Evolutionary conservation across 2,329 filamentous ascomycete genomes (phyloP).

Genomic region (Aspergillus clavatus): DNA sequence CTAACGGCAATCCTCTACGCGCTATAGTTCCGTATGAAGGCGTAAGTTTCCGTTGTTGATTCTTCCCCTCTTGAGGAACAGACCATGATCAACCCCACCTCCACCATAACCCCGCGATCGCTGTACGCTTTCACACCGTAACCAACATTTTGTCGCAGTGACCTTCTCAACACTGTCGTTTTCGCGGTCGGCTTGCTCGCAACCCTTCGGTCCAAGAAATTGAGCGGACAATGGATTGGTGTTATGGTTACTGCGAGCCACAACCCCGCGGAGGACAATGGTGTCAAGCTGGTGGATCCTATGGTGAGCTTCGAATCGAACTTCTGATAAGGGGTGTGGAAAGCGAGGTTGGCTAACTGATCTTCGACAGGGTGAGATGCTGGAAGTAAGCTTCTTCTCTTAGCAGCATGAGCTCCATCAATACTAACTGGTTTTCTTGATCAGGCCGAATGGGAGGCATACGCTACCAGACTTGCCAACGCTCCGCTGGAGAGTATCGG

Average conservation of each 20-base stretch:
- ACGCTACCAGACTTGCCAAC: constrained; percentile 87
- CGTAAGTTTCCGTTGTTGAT: constrained; percentile 47
- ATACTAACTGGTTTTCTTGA: constrained; percentile 18
- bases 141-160: constrained; percentile 42
- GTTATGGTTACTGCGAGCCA: constrained; percentile 96
- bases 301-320: constrained; percentile 51
- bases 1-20: constrained; percentile 15
- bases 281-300: constrained; percentile 92
- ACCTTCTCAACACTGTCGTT: constrained; percentile 84
- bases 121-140: constrained; percentile 32
- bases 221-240: constrained; percentile 85
- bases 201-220: constrained; percentile 80
- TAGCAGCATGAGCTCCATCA: background rate
- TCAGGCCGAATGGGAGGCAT: constrained; percentile 77
- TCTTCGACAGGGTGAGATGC: constrained; percentile 72
- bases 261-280: constrained; percentile 85
- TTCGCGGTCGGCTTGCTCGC: constrained; percentile 90
- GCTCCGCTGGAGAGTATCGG: constrained; percentile 69
- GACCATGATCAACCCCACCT: constrained; percentile 28
- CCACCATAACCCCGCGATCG: constrained; percentile 29
- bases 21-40: constrained; percentile 63
- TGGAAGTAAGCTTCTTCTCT: constrained; percentile 58
- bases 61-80: constrained; percentile 18
- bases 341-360: constrained; percentile 8
- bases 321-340: background rate